Evolutionary conservation across 2,329 filamentous ascomycete genomes (phyloP).

Genomic region (Colletotrichum tabaci): DNA sequence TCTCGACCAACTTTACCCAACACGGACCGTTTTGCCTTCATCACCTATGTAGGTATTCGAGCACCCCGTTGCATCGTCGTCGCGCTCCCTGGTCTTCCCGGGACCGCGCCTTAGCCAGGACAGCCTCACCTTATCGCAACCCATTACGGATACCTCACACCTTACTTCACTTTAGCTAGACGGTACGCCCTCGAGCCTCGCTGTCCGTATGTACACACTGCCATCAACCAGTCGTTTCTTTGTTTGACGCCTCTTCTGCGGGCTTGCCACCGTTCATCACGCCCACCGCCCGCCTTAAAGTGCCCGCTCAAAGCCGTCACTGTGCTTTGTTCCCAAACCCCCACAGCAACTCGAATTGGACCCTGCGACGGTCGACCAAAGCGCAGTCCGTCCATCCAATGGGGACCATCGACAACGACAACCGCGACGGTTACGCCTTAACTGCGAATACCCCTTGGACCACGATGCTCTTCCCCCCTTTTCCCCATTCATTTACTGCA

Average conservation of each 20-base stretch:
- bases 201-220: neutral
- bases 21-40: slow-evolving; percentile 26
- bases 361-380: slow-evolving; percentile 12
- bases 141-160: slow-evolving; percentile 1
- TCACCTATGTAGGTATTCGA: neutral
- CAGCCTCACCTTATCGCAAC: slow-evolving; percentile 1
- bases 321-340: neutral
- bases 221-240: slow-evolving; percentile 3
- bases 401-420: neutral
- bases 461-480: neutral
- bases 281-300: neutral
- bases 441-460: neutral
- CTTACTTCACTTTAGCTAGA: neutral
- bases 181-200: neutral
- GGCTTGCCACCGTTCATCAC: neutral
- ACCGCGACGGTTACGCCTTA: slow-evolving; percentile 6
- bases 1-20: slow-evolving; percentile 10
- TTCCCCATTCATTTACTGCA: neutral
- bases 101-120: neutral
- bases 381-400: slow-evolving; percentile 9
- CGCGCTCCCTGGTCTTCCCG: neutral
- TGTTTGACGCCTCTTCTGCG: neutral
- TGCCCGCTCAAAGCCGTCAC: neutral
- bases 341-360: neutral
- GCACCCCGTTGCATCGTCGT: slow-evolving; percentile 13